Evolutionary conservation across 2,329 filamentous ascomycete genomes (phyloP).

Genomic region (Nannizziopsis barbatae): DNA sequence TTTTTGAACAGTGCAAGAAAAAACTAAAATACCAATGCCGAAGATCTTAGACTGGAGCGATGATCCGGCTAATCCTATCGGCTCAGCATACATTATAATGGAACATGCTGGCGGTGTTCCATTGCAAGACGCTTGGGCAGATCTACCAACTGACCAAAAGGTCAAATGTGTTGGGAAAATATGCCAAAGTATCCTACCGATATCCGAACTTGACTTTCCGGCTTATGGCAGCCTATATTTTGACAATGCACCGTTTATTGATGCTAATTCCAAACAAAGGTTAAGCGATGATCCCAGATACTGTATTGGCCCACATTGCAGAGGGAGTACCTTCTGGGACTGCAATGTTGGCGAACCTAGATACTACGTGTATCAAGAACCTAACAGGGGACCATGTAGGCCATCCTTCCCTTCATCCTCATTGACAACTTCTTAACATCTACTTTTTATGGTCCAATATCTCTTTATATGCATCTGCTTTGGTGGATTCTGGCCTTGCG

Average conservation of each 20-base stretch:
- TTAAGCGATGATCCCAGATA: conserved; percentile 12
- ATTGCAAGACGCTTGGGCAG: conserved; percentile 25
- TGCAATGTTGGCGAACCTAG: conserved; percentile 21
- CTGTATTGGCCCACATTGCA: conserved; percentile 16
- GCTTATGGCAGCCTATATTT: conserved; percentile 31
- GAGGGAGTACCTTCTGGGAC: conserved; percentile 16
- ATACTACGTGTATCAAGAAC: conserved; percentile 25
- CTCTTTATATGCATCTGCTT: conserved; percentile 26
- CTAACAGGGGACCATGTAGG: conserved; percentile 34
- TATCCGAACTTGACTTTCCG: conserved; percentile 23
- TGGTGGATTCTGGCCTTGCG: conserved; percentile 32
- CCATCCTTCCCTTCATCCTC: conserved; percentile 12
- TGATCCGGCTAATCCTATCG: conserved; percentile 26
- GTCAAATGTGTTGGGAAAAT: conserved; percentile 17
- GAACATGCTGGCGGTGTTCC: conserved; percentile 27
- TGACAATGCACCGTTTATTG: conserved; percentile 17
- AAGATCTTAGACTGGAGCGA: conserved; percentile 35
- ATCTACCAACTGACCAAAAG: conserved; percentile 23
- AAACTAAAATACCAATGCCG: conserved; percentile 35
- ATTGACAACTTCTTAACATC: conserved; percentile 15
- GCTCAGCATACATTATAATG: conserved; percentile 34
- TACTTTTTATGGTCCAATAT: conserved; percentile 26
- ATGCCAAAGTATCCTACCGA: conserved; percentile 11
- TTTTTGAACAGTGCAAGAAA: conserved; percentile 23
- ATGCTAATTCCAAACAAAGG: conserved; percentile 11